Evolutionary conservation across 208 protist genomes (phyloP), one percentile per base, ranked within the genome.

Genomic region (Trypanosomatidae sp.): DNA sequence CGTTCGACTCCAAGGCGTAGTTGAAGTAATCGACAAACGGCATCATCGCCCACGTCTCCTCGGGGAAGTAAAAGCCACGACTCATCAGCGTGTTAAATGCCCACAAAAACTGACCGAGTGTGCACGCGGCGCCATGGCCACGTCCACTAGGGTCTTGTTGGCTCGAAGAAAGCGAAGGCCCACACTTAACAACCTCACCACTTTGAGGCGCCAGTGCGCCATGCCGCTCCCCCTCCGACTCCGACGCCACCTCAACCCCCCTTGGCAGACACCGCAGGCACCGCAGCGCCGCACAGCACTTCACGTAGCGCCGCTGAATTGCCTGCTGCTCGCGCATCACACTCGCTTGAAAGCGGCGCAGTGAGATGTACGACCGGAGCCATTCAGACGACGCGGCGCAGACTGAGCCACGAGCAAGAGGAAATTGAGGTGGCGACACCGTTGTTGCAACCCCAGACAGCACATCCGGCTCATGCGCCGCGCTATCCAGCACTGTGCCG

Each of bases 1-100:
- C 84, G 74, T 95, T 97, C 9, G 86, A 80, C 15, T 80, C 56
- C 39, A 92, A 66, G 3, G 85, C 82, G 78, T 97, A 96, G 83
- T 97, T 97, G 82, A 97, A 96, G 83, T 97, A 97, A 77, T 97
- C 93, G 28, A 95, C 89, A 72, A 79, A 97, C 39, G 93, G 93
- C 76, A 97, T 97, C 85, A 97, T 81, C 25, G 83, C 89, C 93
- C 93, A 97, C n/a, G 92, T 84, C 50, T 94, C 91, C 50, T 88
- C 70, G n/a, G 85, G 71, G 62, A 89, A 95, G 39, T 81, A 71
- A 70, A 97, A 97, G 15, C 90, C 93, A 47, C 93, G 87, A 64
- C 82, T 95, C 86, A 96, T 88, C 43, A 97, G 79, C 7, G 90
- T 90, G 83, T 95, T 96, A 79, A 93, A 93, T 7, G 86, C 86